Conservation (phyloP, 176 grass and related monocot species). For the Otatea glauca region DNA sequence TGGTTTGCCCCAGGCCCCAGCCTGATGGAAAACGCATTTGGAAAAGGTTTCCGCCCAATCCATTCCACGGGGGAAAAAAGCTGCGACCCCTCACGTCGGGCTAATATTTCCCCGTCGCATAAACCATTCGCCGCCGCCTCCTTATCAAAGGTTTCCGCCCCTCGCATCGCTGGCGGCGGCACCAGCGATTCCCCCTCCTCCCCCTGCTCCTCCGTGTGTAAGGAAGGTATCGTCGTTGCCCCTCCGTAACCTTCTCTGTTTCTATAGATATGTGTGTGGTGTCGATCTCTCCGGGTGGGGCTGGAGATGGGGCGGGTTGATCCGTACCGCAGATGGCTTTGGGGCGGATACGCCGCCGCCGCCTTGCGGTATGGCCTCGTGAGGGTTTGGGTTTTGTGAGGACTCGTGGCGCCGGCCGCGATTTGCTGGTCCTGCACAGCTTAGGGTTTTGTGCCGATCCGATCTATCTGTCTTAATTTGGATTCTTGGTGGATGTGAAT, state of each 20-base stretch:
- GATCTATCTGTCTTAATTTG: too few species aligned
- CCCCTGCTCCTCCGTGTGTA: too few species aligned
- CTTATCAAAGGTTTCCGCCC: not conserved
- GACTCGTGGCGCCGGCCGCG: not conserved
- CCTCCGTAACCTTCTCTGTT: not conserved
- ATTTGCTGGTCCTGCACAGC: not conserved
- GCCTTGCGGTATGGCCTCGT: not conserved
- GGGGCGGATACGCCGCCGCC: not conserved
- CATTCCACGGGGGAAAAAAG: too few species aligned
- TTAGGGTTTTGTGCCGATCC: conserved; percentile 7
- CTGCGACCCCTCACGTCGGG: not conserved
- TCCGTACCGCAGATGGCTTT: not conserved
- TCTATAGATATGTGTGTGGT: not conserved
- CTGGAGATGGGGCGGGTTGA: not conserved
- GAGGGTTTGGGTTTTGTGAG: not conserved
- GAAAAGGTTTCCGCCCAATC: too few species aligned
- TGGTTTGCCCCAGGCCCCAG: too few species aligned
- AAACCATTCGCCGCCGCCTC: not conserved
- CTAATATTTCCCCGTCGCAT: not conserved
- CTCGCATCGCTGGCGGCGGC: not conserved
- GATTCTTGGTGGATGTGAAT: too few species aligned
- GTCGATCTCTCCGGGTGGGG: not conserved
- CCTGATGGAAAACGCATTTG: too few species aligned
- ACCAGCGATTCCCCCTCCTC: not conserved
- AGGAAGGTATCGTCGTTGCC: not conserved